Percentiles rank a stretch among this genome's conserved stretches.
These are phyloP conservation scores for Cucurbita ficifolia DNA, from an alignment of 306 rosid genomes.

Conservation along the genomic window DNA sequence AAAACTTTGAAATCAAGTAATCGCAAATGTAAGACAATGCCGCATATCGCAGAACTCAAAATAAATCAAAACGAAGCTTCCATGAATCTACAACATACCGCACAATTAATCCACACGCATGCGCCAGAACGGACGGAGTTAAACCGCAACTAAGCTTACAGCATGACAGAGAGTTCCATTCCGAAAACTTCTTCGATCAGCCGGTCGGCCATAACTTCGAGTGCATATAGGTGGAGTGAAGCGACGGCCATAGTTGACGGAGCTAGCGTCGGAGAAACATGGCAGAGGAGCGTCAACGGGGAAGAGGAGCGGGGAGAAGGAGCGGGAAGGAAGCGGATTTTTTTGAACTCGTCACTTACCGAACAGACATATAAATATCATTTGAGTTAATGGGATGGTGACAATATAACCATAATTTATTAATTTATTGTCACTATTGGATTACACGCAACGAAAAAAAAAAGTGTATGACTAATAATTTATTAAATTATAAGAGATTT, in stretches of 20 bases:
- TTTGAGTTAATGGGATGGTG: background rate
- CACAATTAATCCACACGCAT: background rate
- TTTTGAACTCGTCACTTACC: background rate
- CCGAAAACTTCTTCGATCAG: background rate
- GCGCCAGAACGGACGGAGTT: background rate
- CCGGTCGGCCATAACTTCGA: background rate
- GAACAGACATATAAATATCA: slow-evolving; percentile 1
- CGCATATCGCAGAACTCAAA: background rate
- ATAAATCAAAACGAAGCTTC: background rate
- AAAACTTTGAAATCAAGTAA: slow-evolving; percentile 1
- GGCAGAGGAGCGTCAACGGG: background rate
- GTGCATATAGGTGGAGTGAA: background rate
- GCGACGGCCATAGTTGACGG: background rate
- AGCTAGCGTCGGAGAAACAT: background rate
- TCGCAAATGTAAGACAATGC: background rate
- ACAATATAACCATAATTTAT: background rate
- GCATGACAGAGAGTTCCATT: background rate
- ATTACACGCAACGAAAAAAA: background rate
- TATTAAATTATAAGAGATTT: no score
- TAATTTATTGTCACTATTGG: background rate
- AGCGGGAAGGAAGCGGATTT: slow-evolving; percentile 3
- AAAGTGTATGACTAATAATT: background rate
- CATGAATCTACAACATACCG: background rate
- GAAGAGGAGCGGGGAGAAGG: slow-evolving; percentile 3
- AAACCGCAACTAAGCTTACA: background rate